Evolutionary conservation across 2,329 filamentous ascomycete species (phyloP), one percentile per base, ranked within the genome.

Genomic region (Zymoseptoria brevis): DNA sequence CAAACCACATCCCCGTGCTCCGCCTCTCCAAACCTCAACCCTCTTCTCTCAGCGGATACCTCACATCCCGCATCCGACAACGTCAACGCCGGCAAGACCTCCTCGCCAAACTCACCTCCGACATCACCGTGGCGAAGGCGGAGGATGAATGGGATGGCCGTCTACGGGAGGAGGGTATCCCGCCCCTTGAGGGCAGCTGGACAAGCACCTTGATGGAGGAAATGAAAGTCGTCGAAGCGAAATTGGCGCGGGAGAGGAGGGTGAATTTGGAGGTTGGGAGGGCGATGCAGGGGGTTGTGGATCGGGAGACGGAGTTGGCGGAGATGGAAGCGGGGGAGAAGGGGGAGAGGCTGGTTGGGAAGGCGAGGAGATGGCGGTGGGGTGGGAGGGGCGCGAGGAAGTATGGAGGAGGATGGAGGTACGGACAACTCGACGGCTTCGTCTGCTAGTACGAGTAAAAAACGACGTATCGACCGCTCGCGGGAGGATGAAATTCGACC

Each of bases 21-120:
- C 83, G 88, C 41, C 73, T 87, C 51, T 79, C 76, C 62, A 88
- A 87, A 71, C 85, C 85, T 4, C 86, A 91, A 71, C 81, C 86
- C 1, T 69, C 70, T 0, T 73, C 74, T n/a, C 72, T 92, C 19
- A 81, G 79, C n/a, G 75, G 80, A 3, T 24, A 24, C 22, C 22
- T 24, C 22, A 24, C 22, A 24, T 24, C 22, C 4, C 22, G 22
- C 22, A 24, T 24, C 22, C 22, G 22, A 6, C 22, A 24, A 24
- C 22, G 22, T 24, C 22, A 24, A 6, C 2, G 4, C 22, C 22
- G 22, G 22, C 22, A 24, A 24, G 22, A 24, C 5, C 22, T 24
- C 22, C 22, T 24, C 22, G 22, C 22, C 3, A 24, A 24, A 24
- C 22, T 24, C 22, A 24, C 22, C 22, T 24, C 22, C 22, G 22